Evolutionary conservation across 2,329 filamentous ascomycete species (phyloP).

Genomic region (Fusarium redolens): DNA sequence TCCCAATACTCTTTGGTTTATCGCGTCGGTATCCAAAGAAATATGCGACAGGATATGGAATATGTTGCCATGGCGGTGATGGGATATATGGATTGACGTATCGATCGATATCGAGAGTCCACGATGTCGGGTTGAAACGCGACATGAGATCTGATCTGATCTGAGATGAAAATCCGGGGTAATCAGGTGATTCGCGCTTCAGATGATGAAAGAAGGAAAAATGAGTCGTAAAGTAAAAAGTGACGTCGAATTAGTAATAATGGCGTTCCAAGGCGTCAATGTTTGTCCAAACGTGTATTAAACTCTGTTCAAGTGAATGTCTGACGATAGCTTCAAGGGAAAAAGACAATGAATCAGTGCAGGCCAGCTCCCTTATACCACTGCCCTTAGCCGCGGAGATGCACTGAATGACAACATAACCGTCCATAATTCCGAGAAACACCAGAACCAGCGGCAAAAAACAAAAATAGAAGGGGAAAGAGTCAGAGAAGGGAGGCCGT

Average conservation of each 20-base stretch:
- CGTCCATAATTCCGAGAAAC: not conserved
- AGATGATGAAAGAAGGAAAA: not conserved
- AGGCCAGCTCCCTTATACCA: conserved; percentile 13
- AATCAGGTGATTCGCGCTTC: not conserved
- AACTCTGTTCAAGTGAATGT: not conserved
- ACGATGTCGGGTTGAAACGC: conserved; percentile 42
- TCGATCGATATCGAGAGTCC: conserved; percentile 81
- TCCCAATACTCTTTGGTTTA: conserved; percentile 59
- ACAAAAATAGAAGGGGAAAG: not conserved
- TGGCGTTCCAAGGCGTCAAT: not conserved
- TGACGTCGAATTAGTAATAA: conserved; percentile 6
- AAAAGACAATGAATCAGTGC: not conserved
- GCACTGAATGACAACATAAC: not conserved
- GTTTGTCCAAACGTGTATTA: no score
- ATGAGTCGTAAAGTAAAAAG: not conserved
- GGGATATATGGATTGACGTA: conserved; percentile 78
- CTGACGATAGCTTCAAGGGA: conserved; percentile 5
- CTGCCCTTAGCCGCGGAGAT: conserved; percentile 42
- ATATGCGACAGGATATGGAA: conserved; percentile 75
- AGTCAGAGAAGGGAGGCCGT: not conserved
- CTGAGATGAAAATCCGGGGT: conserved; percentile 6
- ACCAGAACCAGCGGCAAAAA: not conserved
- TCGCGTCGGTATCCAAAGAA: conserved; percentile 72
- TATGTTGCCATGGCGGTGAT: conserved; percentile 68
- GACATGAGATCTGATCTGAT: conserved; percentile 25